Base-by-base conservation (phyloP, 192 early-diverging fungal genomes). In the Chytriomyces confervae region DNA sequence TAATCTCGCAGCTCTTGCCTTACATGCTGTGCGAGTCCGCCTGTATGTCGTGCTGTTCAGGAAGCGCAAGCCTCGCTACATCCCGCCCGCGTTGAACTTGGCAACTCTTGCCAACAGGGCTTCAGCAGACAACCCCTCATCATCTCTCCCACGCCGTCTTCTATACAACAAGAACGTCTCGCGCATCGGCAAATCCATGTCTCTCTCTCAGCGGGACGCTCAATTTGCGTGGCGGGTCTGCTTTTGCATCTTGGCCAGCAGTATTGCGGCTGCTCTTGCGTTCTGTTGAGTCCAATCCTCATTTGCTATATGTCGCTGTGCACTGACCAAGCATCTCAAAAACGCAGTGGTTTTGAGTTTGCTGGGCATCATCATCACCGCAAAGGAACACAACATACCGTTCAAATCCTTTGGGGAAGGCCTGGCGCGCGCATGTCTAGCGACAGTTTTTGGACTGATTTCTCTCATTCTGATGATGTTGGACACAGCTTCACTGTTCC, bases 401-500 rank as follows among this genome's bases (percentile, higher is more conserved):
- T 66, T 76, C 46, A n/a, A 7, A 6, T 7, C 11, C 50, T 76
- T 66, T 44, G 74, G 74, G 16, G 74, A 76, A 76, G 74, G 74
- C 24, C 63, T 76, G 9, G 45, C 49, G 20, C 74, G 74, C 20
- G 27, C 74, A 8, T 76, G 74, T 66, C 23, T 76, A 6, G 63
- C 29, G 1, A 46, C 74, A 7, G 62, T 66, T 29, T 66, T 76
- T 62, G 20, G 29, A 6, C 1, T 50, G 18, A 9, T 51, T 16
- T 7, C 74, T 18, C 44, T 76, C 2, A 50, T 50, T 23, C 64
- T 76, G 61, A 18, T 66, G 23, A 1, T 74, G 10, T 27, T 74
- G 2, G 72, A 74, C 60, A 20, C 72, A 23, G 18, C 18, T 36
- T 43, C 9, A 20, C 57, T 72, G 5, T 23, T 27, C 8, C 53